Evolutionary conservation across 1,139 yeast species (phyloP).

Genomic region (Ogataea hybrid): DNA sequence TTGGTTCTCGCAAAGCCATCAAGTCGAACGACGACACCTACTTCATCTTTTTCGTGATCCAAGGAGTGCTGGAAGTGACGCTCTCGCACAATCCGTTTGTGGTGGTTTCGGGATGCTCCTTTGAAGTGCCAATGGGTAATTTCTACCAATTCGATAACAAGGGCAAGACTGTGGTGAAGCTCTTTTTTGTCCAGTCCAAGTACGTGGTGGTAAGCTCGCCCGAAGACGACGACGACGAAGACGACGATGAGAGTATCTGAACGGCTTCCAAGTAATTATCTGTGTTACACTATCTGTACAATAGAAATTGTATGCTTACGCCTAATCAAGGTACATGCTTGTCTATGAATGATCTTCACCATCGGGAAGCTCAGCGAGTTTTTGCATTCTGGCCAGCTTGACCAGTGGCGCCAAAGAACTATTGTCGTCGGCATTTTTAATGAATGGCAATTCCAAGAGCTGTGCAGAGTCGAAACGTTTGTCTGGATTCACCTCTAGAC

Average conservation of each 20-base stretch:
- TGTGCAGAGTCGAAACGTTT: conserved; percentile 81
- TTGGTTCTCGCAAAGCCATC: conserved; percentile 60
- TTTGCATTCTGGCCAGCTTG: conserved; percentile 80
- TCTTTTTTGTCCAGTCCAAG: conserved; percentile 77
- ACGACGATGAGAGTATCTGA: conserved; percentile 19
- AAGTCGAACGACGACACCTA: conserved; percentile 66
- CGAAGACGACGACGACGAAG: conserved; percentile 25
- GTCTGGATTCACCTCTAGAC: conserved; percentile 82
- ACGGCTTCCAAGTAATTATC: not conserved
- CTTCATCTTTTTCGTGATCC: conserved; percentile 71
- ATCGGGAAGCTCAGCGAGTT: conserved; percentile 49
- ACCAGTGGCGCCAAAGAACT: conserved; percentile 84
- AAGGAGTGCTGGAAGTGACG: conserved; percentile 69
- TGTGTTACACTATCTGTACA: conserved; percentile 9
- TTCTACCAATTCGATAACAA: conserved; percentile 62
- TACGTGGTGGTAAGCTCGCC: conserved; percentile 31
- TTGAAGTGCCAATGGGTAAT: conserved; percentile 79
- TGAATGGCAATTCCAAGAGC: conserved; percentile 69
- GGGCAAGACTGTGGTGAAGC: conserved; percentile 53
- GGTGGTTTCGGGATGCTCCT: conserved; percentile 72
- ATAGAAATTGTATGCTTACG: conserved; percentile 11
- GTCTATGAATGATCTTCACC: conserved; percentile 26
- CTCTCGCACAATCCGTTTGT: conserved; percentile 58
- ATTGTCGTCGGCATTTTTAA: conserved; percentile 70
- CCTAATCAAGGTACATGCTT: conserved; percentile 2